Evolutionary conservation across 2,329 filamentous ascomycete genomes (phyloP).

Genomic region (Beauveria caledonica): DNA sequence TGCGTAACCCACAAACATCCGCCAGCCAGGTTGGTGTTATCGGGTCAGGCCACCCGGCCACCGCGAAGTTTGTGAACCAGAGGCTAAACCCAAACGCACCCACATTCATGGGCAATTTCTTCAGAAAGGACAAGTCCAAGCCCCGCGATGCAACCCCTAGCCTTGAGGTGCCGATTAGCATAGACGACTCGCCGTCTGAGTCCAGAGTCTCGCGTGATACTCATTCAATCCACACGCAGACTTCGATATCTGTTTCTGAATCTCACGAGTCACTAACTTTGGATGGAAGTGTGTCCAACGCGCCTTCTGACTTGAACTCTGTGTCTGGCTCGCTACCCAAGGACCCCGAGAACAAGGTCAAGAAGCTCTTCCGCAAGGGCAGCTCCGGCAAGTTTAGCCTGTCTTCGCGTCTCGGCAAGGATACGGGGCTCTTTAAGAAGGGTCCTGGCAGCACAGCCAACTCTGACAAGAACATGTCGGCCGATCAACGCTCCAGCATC

Average conservation of each 20-base stretch:
- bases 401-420: slow-evolving; percentile 47
- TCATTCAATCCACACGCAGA: slow-evolving; percentile 48
- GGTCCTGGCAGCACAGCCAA: slow-evolving; percentile 47
- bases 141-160: slow-evolving; percentile 27
- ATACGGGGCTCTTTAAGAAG: slow-evolving; percentile 50
- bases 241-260: slow-evolving; percentile 44
- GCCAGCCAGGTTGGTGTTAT: slow-evolving; percentile 62
- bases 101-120: slow-evolving; percentile 71
- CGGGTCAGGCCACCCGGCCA: slow-evolving; percentile 60
- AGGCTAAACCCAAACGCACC: slow-evolving; percentile 82
- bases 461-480: slow-evolving; percentile 48
- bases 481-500: slow-evolving; percentile 48
- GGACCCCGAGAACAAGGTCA: slow-evolving; percentile 48
- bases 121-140: slow-evolving; percentile 36
- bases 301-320: slow-evolving; percentile 43
- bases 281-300: slow-evolving; percentile 48
- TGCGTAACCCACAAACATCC: slow-evolving; percentile 42
- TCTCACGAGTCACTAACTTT: slow-evolving; percentile 50
- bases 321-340: slow-evolving; percentile 33
- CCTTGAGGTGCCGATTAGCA: slow-evolving; percentile 28
- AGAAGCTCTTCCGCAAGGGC: slow-evolving; percentile 56
- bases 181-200: slow-evolving; percentile 43
- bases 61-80: slow-evolving; percentile 40
- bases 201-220: slow-evolving; percentile 48
- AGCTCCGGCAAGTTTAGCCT: slow-evolving; percentile 59